Evolutionary conservation across 768 basidiomycete genomes (phyloP).

Genomic region (Suillus luteus): DNA sequence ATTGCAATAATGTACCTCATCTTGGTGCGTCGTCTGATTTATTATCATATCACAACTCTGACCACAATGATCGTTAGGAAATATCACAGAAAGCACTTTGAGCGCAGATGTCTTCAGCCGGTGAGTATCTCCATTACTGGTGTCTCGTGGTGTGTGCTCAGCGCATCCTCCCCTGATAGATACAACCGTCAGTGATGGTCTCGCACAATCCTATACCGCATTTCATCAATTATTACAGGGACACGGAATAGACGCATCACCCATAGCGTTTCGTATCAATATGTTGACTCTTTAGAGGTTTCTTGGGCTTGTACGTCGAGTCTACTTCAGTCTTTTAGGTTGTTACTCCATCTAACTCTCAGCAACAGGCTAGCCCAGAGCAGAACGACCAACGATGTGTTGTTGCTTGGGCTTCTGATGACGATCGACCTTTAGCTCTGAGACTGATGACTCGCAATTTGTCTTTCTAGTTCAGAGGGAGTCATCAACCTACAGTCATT

Average conservation of each 20-base stretch:
- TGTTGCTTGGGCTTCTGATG: too few species aligned
- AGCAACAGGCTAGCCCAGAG: too few species aligned
- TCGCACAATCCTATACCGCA: slow-evolving; percentile 24
- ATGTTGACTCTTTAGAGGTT: too few species aligned
- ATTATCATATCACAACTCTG: slow-evolving; percentile 10
- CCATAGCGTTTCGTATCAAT: too few species aligned
- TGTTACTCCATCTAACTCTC: too few species aligned
- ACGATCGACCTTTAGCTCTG: too few species aligned
- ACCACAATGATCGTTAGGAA: slow-evolving; percentile 45
- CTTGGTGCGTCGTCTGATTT: slow-evolving; percentile 57
- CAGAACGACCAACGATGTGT: too few species aligned
- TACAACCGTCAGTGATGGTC: slow-evolving; percentile 55
- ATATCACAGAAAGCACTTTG: slow-evolving; percentile 93
- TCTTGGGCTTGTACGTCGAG: too few species aligned
- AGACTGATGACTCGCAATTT: too few species aligned
- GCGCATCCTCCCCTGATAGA: slow-evolving; percentile 33
- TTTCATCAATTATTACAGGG: slow-evolving; percentile 27
- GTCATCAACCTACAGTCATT: too few species aligned
- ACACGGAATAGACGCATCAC: slow-evolving; percentile 76
- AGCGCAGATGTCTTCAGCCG: slow-evolving; percentile 97
- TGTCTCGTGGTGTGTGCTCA: slow-evolving; percentile 3
- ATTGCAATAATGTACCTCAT: slow-evolving; percentile 97
- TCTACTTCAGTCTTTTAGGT: too few species aligned
- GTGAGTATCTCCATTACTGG: slow-evolving; percentile 45
- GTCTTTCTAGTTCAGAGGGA: too few species aligned